Base-by-base conservation (phyloP, 257 asterid genomes). In the Agastache rugosa region DNA sequence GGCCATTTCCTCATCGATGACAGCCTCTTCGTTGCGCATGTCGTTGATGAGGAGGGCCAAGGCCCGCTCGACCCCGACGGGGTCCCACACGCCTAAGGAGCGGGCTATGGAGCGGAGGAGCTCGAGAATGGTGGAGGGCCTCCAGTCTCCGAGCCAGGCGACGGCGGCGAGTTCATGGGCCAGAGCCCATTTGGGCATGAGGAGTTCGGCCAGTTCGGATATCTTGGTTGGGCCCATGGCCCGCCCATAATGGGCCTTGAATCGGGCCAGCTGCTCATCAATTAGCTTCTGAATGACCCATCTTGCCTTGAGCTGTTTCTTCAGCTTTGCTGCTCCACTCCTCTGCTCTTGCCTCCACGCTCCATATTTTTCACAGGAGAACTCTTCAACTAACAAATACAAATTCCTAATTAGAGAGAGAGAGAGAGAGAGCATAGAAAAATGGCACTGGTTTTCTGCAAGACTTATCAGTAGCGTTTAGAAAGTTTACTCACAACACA, bases 141-240 rank as follows among this genome's bases (percentile, higher is more conserved):
- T 64, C 99, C 99, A 94, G 83, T 87, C 97, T 8, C 99, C 99
- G 8, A 86, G 77, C 99, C 99, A 92, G 8, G 81, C 78, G 0
- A 83, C 63, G 39, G 97, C 88, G 3, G 96, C 97, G 4, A 84
- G 83, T 63, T 94, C 98, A 0, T 73, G 88, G 29, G 97, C 65
- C 0, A 87, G 82, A 42, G 85, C 81, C 85, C 91, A 87, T 19
- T 82, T 86, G 51, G 98, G 99, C 89, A 81, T 84, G 23, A 90
- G 81, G 35, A 92, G 81, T 22, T 81, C 85, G 48, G 89, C 88
- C 62, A 89, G 69, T 12, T 87, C 95, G 1, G 85, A 72, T 78
- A 87, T 84, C 67, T 58, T 85, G 1, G 79, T 84, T 3, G 93
- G 95, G 76, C 59, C 74, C 80, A 44, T 51, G 72, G 85, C 81